Percentiles rank a stretch among this genome's conserved stretches.
Evolutionary conservation across 225 moss, liverwort and hornwort genomes (phyloP).

Genomic region (Pleurozium schreberi): DNA sequence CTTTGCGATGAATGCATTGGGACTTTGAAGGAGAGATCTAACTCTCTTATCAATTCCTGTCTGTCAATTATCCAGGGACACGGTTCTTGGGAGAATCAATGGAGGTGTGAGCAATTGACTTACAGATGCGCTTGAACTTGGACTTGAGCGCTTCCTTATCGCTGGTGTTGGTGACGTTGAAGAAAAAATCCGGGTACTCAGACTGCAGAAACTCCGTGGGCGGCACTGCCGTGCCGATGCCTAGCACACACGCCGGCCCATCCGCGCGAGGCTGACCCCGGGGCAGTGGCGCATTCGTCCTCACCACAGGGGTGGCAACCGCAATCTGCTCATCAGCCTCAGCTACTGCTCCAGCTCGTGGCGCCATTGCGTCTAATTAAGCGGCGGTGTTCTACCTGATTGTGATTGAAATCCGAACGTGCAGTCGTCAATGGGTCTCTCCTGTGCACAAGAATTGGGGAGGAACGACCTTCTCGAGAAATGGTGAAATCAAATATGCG

Average conservation of each 20-base stretch:
- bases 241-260: constrained; percentile 31
- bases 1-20: background rate
- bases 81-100: background rate
- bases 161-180: constrained; percentile 38
- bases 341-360: background rate
- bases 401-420: background rate
- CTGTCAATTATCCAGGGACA: background rate
- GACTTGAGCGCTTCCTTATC: constrained; percentile 31
- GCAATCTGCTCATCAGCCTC: background rate
- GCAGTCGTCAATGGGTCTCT: no score
- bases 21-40: background rate
- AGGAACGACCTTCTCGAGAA: background rate
- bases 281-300: background rate
- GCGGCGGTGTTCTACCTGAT: background rate
- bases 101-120: background rate
- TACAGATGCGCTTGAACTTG: constrained; percentile 55
- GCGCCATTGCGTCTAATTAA: background rate
- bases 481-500: background rate
- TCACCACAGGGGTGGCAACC: background rate
- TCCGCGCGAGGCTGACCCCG: constrained; percentile 13
- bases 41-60: background rate
- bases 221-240: constrained; percentile 44
- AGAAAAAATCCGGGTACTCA: constrained; percentile 45
- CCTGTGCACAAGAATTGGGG: background rate
- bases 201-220: constrained; percentile 28